Percentiles rank a stretch among this genome's conserved stretches.
phyloP scores from a whole-genome alignment of 805 yeast species.

The Wickerhamomyces ciferrii region DNA sequence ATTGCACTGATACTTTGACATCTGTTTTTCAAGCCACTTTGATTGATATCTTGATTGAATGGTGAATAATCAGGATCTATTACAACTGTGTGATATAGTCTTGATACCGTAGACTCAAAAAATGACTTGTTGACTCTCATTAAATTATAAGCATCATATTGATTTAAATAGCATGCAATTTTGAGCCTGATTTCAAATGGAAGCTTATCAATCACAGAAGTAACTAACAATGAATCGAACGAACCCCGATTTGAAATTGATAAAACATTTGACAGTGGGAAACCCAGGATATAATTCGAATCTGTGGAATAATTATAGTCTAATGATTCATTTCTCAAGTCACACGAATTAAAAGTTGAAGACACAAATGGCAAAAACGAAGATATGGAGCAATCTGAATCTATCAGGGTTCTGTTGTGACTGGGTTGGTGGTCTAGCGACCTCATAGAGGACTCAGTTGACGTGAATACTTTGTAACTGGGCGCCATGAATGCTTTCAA shows the following conservation, averaged over 20 bases:
- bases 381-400: constrained; percentile 5
- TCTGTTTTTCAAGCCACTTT: constrained; percentile 16
- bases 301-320: neutral
- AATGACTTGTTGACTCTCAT: constrained; percentile 25
- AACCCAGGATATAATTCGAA: neutral
- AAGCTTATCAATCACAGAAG: constrained; percentile 22
- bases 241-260: neutral
- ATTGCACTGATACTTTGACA: constrained; percentile 1
- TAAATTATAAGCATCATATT: constrained; percentile 31
- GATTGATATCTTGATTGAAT: constrained; percentile 29
- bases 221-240: neutral
- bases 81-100: constrained; percentile 27
- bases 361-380: constrained; percentile 16
- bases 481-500: neutral
- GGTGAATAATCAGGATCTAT: constrained; percentile 33
- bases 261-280: neutral
- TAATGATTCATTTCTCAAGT: neutral
- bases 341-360: neutral
- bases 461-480: neutral
- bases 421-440: neutral
- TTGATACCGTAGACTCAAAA: constrained; percentile 25
- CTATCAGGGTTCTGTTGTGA: neutral
- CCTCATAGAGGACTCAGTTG: neutral
- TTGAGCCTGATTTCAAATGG: constrained; percentile 32
- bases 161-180: constrained; percentile 31